Base-by-base conservation (phyloP, 2,329 filamentous ascomycete species). In the Huntiella decipiens region DNA sequence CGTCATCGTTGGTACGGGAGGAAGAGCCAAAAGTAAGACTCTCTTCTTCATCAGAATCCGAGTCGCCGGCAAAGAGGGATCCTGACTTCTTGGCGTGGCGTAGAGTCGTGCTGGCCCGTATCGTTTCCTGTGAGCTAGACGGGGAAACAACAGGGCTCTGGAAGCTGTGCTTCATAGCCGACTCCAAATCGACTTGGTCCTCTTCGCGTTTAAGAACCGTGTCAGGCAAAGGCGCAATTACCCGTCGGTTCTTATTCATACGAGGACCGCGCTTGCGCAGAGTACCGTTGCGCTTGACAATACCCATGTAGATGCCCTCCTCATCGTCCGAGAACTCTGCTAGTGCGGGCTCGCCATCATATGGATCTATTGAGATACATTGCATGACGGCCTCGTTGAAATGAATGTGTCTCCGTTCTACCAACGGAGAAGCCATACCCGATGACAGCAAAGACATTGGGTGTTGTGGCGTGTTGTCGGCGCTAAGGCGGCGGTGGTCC, bases 311-410 rank as follows among this genome's bases (percentile, higher is more conserved):
- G 73, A 91, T 70, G 5, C 80, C 70, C 12, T 76, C 79, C 48
- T 88, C 76, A 42, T 78, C 72, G 45, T 84, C 77, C 11, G 43
- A 49, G 4, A 38, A 10, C 4, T 43, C 10, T 43, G 38, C 28
- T 38, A 28, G 22, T 35, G 40, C 19, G 22, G 82, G 76, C 41
- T 87, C 80, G 17, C 79, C 79, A 52, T 82, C 77, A 63, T 92
- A 92, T 54, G 77, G 71, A 32, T 96, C 87, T 31, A 98, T 75
- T 5, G 91, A 91, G 52, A 95, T 95, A 59, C 87, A 95, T 59
- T 96, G 88, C 58, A 87, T 79, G 2, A 98, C 91, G 62, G 88
- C 82, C 57, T 95, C 83, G 57, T 95, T 91, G 61, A 98, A 98
- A 56, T 93, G 84, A 53, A 98, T 96, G 58, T 94, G 88, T 50